Evolutionary conservation across 1,139 yeast species (phyloP).

Genomic region (Nakaseomyces delphensis): DNA sequence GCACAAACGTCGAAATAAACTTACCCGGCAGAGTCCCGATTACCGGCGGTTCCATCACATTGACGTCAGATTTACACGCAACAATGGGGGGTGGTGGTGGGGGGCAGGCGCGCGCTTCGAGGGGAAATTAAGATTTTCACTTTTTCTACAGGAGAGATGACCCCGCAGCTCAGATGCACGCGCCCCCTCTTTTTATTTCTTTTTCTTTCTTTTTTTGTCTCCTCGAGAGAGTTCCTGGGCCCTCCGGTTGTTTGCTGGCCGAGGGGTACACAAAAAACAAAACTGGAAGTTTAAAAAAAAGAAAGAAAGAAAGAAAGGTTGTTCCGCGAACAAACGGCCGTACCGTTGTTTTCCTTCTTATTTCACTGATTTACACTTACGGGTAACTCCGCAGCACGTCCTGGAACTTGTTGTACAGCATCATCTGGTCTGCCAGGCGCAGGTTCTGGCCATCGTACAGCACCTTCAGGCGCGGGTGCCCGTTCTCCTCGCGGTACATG

Average conservation of each 20-base stretch:
- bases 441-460: slow-evolving; percentile 1
- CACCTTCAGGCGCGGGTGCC: neutral
- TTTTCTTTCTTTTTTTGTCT: no score
- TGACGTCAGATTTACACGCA: slow-evolving; percentile 5
- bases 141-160: neutral
- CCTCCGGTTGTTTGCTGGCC: no score
- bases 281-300: no score
- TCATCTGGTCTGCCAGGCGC: slow-evolving; percentile 3
- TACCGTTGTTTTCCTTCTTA: no score
- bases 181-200: no score
- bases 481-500: slow-evolving; percentile 1
- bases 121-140: neutral
- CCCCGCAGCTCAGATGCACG: neutral
- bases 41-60: slow-evolving; percentile 2
- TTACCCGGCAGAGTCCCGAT: no score
- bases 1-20: no score
- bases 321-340: no score
- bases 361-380: no score
- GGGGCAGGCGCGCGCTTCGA: neutral
- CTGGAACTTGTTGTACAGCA: slow-evolving; percentile 5
- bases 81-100: neutral
- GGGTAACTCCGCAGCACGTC: neutral
- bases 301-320: no score
- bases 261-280: no score
- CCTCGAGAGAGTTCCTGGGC: no score